Conservation (phyloP, 495 filamentous ascomycete genomes). For the Pyronema omphalodes region DNA sequence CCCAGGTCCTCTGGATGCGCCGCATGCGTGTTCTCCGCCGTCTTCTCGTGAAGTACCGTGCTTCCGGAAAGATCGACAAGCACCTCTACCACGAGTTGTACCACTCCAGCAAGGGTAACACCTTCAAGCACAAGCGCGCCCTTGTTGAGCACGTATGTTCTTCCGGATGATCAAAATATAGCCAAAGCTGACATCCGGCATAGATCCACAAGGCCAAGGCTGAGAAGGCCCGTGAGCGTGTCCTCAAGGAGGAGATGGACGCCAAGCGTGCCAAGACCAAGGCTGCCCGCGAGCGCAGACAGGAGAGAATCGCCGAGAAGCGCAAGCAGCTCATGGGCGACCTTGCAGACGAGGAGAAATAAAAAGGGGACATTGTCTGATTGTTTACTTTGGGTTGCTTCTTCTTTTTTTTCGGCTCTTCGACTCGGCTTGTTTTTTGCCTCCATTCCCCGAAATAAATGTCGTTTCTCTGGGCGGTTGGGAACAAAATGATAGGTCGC, state of each 20-base stretch:
- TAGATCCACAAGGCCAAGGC: conserved; percentile 99
- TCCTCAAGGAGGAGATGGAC: conserved; percentile 98
- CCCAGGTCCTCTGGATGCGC: conserved; percentile 98
- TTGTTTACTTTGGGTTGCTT: background rate
- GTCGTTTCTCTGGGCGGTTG: background rate
- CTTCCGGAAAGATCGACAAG: conserved; percentile 99
- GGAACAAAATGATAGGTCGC: background rate
- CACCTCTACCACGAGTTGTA: conserved; percentile 99
- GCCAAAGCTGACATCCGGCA: conserved; percentile 14
- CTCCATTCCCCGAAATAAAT: conserved; percentile 2
- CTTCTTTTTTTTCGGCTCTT: conserved; percentile 2
- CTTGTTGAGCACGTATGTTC: conserved; percentile 97
- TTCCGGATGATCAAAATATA: background rate
- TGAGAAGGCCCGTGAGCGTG: conserved; percentile 85
- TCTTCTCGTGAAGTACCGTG: conserved; percentile 98
- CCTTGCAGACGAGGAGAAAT: conserved; percentile 8
- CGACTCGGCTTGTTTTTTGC: background rate
- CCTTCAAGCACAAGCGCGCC: conserved; percentile 99
- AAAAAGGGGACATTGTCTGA: background rate
- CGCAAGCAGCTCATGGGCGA: conserved; percentile 63
- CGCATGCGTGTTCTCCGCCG: conserved; percentile 97
- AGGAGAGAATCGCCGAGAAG: conserved; percentile 77
- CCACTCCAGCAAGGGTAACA: conserved; percentile 99
- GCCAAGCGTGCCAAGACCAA: conserved; percentile 98
- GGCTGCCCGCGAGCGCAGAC: conserved; percentile 92